These are phyloP conservation scores for Apiotrichum akiyoshidainum DNA, from an alignment of 1,284 basidiomycete genomes.

Conservation along the genomic window DNA sequence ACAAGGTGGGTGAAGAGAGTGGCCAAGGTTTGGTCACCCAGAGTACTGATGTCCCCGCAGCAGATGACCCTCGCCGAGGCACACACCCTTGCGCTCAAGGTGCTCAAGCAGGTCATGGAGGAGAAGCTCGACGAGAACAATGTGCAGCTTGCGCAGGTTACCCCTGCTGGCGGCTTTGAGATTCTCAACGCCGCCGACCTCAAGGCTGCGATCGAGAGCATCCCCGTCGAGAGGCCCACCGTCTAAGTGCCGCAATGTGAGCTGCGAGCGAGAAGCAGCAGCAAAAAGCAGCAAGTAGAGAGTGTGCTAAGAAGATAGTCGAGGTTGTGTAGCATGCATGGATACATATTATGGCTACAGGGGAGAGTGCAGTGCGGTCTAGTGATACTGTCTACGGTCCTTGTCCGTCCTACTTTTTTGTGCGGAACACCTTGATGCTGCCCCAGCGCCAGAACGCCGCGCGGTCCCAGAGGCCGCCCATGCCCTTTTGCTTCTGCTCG, in stretches of 20 bases:
- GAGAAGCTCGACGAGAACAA: conserved; percentile 98
- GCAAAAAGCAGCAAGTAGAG: not conserved
- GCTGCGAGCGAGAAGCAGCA: not conserved
- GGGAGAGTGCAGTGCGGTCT: not conserved
- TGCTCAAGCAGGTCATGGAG: conserved; percentile 99
- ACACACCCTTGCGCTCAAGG: conserved; percentile 77
- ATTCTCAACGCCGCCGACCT: conserved; percentile 73
- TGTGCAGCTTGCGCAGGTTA: conserved; percentile 93
- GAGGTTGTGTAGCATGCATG: conserved; percentile 20
- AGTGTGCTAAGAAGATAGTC: not conserved
- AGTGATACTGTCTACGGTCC: no score
- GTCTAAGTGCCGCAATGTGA: not conserved
- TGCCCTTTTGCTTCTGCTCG: conserved; percentile 35
- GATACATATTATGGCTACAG: conserved; percentile 8
- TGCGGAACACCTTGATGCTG: conserved; percentile 41
- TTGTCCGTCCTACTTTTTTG: not conserved
- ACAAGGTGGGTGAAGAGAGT: conserved; percentile 63
- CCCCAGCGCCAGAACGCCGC: conserved; percentile 46
- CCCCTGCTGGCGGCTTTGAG: conserved; percentile 70
- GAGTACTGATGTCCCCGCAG: conserved; percentile 54
- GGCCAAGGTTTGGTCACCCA: not conserved
- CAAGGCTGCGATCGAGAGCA: conserved; percentile 69
- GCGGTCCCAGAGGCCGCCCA: conserved; percentile 47
- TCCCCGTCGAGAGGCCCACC: conserved; percentile 28
- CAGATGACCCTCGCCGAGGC: conserved; percentile 91